Evolutionary conservation across 2,329 filamentous ascomycete genomes (phyloP).

Genomic region (Penicillium sp.): DNA sequence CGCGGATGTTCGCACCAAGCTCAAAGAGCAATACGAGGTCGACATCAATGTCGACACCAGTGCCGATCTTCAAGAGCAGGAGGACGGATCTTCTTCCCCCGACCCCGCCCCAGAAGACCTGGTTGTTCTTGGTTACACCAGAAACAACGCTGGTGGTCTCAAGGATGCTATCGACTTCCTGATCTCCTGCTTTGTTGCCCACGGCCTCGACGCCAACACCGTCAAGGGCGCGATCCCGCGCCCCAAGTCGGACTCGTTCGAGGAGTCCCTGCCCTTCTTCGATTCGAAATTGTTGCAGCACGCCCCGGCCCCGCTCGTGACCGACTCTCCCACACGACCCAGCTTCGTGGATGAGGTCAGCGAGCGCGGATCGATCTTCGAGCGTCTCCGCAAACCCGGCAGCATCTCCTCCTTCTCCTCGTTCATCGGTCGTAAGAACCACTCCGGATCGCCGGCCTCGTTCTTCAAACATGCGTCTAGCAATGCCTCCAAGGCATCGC

Average conservation of each 20-base stretch:
- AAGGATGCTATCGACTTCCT: constrained; percentile 96
- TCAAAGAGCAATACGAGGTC: constrained; percentile 90
- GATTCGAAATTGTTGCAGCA: constrained; percentile 95
- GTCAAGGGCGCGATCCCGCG: constrained; percentile 94
- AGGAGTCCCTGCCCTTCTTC: constrained; percentile 95
- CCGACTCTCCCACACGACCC: constrained; percentile 85
- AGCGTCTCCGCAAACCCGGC: constrained; percentile 89
- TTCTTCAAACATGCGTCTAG: constrained; percentile 90
- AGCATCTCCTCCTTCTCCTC: constrained; percentile 93
- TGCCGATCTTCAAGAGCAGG: constrained; percentile 31
- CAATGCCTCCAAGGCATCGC: constrained; percentile 90
- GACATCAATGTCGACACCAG: constrained; percentile 69
- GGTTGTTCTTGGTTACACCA: constrained; percentile 80
- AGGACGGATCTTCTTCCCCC: constrained; percentile 43
- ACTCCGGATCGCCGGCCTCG: constrained; percentile 77
- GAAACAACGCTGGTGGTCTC: constrained; percentile 93
- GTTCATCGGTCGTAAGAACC: constrained; percentile 96
- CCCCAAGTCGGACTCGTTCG: constrained; percentile 98
- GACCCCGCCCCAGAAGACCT: constrained; percentile 51
- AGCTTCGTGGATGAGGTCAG: constrained; percentile 79
- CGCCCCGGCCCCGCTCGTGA: constrained; percentile 74
- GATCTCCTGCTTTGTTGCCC: constrained; percentile 78
- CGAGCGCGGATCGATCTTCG: constrained; percentile 81
- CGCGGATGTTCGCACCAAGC: constrained; percentile 75
- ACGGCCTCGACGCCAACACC: constrained; percentile 82